phyloP scores from a whole-genome alignment of 176 grass and related monocot genomes.

The Musa acuminata region DNA sequence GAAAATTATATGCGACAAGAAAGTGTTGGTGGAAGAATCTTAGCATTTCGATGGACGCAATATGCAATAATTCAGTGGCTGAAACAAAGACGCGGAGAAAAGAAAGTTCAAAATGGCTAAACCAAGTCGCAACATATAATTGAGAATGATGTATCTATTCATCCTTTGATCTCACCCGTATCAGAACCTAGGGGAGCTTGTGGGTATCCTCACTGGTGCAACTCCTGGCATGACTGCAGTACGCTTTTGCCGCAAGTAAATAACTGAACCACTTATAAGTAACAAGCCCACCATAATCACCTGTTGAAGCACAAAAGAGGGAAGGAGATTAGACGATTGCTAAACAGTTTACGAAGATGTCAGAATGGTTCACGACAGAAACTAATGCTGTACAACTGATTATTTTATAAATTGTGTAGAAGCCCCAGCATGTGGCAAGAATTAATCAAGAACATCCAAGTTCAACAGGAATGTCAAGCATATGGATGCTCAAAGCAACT shows the following conservation, averaged over 20 bases:
- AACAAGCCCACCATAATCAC: constrained; percentile 15
- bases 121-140: background rate
- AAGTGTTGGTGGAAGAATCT: background rate
- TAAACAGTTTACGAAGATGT: background rate
- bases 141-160: background rate
- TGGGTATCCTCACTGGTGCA: constrained; percentile 1
- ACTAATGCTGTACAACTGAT: background rate
- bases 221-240: constrained; percentile 5
- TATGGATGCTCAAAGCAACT: background rate
- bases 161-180: background rate
- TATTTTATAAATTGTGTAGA: background rate
- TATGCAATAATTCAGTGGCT: background rate
- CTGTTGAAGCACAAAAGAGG: background rate
- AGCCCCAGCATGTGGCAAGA: background rate
- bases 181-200: constrained; percentile 8
- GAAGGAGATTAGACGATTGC: background rate
- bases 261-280: constrained; percentile 9
- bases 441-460: background rate
- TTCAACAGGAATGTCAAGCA: background rate
- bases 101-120: background rate
- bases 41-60: background rate
- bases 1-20: background rate
- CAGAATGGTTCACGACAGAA: background rate
- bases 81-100: too few species aligned
- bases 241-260: constrained; percentile 16